Percentiles rank a stretch among this genome's conserved stretches.
These are phyloP conservation scores for Telfairia occidentalis DNA, from an alignment of 331 rosid genomes.

Conservation along the genomic window DNA sequence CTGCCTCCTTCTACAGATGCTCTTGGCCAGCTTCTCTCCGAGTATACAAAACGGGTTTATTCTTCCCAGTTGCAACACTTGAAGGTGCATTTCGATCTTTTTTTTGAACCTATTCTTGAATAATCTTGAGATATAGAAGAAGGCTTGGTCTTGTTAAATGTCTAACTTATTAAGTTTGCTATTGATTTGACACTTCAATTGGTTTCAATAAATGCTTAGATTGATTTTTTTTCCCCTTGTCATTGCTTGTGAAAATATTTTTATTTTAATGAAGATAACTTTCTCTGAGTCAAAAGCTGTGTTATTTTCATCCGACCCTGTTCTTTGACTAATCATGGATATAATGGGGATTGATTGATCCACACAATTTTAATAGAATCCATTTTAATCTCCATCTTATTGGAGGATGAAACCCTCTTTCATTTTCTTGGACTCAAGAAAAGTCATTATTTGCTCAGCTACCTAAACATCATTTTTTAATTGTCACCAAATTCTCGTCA, in stretches of 20 bases:
- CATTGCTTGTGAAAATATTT: background rate
- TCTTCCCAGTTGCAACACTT: slow-evolving; percentile 90
- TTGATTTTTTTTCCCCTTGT: background rate
- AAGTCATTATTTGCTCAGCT: background rate
- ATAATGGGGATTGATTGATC: background rate
- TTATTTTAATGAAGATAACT: background rate
- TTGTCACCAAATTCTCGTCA: background rate
- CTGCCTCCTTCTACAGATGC: slow-evolving; percentile 88
- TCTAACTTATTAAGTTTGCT: background rate
- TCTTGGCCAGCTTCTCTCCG: slow-evolving; percentile 82
- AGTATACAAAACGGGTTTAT: slow-evolving; percentile 82
- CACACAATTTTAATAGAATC: background rate
- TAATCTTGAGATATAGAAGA: background rate
- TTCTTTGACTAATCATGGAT: background rate
- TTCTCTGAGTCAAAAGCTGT: background rate
- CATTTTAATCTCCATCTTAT: background rate
- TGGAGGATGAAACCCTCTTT: background rate
- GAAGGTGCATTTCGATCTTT: slow-evolving; percentile 44
- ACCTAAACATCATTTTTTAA: background rate
- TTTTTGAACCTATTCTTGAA: background rate
- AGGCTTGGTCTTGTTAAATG: background rate
- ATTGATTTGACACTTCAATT: background rate
- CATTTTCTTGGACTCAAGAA: background rate
- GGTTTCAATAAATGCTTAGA: background rate
- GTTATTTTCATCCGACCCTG: background rate